Evolutionary conservation across 2,329 filamentous ascomycete species (phyloP).

Genomic region (Fusarium nematophilum): DNA sequence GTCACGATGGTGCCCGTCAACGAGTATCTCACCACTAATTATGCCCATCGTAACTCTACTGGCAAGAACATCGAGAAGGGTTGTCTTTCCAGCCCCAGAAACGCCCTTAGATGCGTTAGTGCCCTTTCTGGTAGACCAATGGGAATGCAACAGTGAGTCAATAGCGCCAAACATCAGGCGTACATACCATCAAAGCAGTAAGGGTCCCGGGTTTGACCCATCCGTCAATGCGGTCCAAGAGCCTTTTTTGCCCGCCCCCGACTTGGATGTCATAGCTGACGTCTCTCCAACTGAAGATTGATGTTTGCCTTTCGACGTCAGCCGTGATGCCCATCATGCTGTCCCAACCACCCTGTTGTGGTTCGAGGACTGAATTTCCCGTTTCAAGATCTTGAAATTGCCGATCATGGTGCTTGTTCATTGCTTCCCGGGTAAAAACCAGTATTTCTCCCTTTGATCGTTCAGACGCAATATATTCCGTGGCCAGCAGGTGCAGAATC

Average conservation of each 20-base stretch:
- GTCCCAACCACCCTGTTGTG: too few relatives aligned
- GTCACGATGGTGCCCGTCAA: conserved; percentile 72
- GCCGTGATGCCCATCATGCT: too few relatives aligned
- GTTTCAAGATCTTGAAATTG: too few relatives aligned
- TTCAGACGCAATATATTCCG: conserved; percentile 28
- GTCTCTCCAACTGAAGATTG: conserved; percentile 75
- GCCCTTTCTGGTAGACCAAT: conserved; percentile 83
- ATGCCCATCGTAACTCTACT: conserved; percentile 87
- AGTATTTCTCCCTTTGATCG: conserved; percentile 34
- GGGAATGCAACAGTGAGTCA: too few relatives aligned
- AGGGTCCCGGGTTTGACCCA: conserved; percentile 80
- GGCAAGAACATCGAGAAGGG: conserved; percentile 83
- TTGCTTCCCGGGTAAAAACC: conserved; percentile 25
- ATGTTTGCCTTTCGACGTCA: conserved; percentile 39
- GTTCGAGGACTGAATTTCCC: too few relatives aligned
- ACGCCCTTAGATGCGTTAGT: too few relatives aligned
- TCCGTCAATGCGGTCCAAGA: conserved; percentile 76
- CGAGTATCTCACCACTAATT: conserved; percentile 80
- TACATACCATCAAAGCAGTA: conserved; percentile 72
- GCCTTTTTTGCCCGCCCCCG: conserved; percentile 69
- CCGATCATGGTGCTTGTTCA: too few relatives aligned
- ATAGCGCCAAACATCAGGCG: too few relatives aligned
- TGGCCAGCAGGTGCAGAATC: conserved; percentile 20
- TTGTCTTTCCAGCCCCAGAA: conserved; percentile 88
- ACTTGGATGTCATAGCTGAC: conserved; percentile 80